These are phyloP conservation scores for Luffa acutangula DNA, from an alignment of 306 rosid species.

Conservation along the genomic window DNA sequence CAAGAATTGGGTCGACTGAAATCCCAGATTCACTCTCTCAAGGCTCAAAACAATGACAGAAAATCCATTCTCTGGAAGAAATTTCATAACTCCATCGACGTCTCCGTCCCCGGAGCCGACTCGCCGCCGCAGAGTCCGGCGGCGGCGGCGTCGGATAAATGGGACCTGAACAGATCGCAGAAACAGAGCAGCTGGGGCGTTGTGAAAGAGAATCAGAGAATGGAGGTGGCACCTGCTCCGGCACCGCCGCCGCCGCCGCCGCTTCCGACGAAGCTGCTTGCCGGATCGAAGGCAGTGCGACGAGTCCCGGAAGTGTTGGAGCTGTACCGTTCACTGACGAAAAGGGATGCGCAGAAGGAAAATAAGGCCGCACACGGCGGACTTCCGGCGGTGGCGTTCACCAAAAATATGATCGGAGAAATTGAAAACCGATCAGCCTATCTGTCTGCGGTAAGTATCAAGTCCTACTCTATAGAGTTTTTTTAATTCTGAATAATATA, in stretches of 20 bases:
- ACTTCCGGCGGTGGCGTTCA: slow-evolving; percentile 46
- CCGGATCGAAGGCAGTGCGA: slow-evolving; percentile 49
- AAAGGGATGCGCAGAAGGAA: slow-evolving; percentile 48
- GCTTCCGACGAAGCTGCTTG: slow-evolving; percentile 38
- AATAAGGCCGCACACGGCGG: slow-evolving; percentile 37
- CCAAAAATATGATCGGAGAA: slow-evolving; percentile 93
- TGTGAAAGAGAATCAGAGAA: background rate
- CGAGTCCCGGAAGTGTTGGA: slow-evolving; percentile 90
- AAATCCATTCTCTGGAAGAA: slow-evolving; percentile 81
- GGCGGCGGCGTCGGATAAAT: background rate
- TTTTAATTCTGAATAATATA: too few relatives aligned
- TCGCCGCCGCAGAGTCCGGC: slow-evolving; percentile 21
- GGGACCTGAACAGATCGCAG: slow-evolving; percentile 14
- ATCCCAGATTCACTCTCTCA: slow-evolving; percentile 52
- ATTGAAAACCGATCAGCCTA: slow-evolving; percentile 72
- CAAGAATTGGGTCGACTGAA: slow-evolving; percentile 54
- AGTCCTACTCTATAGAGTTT: background rate
- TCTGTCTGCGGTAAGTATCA: slow-evolving; percentile 61
- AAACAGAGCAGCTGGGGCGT: background rate
- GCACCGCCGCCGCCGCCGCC: slow-evolving; percentile 80
- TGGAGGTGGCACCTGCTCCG: background rate
- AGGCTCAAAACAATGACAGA: slow-evolving; percentile 62
- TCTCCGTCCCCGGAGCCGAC: slow-evolving; percentile 26
- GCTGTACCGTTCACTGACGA: slow-evolving; percentile 69
- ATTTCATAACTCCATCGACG: slow-evolving; percentile 54